Percentiles rank a stretch among this genome's conserved stretches.
Evolutionary conservation across 2,329 filamentous ascomycete species (phyloP).

Genomic region (Emmonsiellopsis sp.): DNA sequence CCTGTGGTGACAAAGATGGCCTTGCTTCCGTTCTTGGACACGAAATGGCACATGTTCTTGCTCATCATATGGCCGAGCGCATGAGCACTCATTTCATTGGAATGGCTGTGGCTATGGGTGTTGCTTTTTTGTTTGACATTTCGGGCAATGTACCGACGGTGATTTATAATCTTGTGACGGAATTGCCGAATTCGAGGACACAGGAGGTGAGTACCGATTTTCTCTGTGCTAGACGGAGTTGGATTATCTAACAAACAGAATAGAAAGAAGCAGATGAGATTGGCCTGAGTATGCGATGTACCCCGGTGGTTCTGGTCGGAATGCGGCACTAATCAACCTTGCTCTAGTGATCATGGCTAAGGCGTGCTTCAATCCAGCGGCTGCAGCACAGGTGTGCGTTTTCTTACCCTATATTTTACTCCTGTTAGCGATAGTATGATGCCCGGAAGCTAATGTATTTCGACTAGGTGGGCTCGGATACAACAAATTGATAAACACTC

Average conservation of each 20-base stretch:
- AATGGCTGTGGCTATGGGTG: conserved; percentile 19
- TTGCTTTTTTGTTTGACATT: conserved; percentile 30
- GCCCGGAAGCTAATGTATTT: background rate
- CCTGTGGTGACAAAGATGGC: conserved; percentile 49
- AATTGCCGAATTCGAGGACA: conserved; percentile 46
- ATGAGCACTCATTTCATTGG: conserved; percentile 38
- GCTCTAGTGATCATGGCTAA: conserved; percentile 51
- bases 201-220: conserved; percentile 40
- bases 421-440: background rate
- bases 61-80: conserved; percentile 47
- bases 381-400: conserved; percentile 43
- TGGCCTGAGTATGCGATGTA: conserved; percentile 37
- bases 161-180: conserved; percentile 42
- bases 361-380: conserved; percentile 50
- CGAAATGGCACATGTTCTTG: conserved; percentile 57
- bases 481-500: conserved; percentile 36
- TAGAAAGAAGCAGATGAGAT: conserved; percentile 53
- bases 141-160: conserved; percentile 30
- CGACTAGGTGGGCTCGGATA: conserved; percentile 41
- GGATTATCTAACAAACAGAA: conserved; percentile 8
- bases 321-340: background rate
- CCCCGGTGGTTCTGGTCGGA: conserved; percentile 11
- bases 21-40: conserved; percentile 54
- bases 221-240: background rate
- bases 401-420: conserved; percentile 1